A percentile compares a stretch with the other conserved stretches of the same genome.
These are phyloP conservation scores for carrot (Daucus carota) DNA, from an alignment of 129 eudicot genomes.

Conservation along the genomic window DNA sequence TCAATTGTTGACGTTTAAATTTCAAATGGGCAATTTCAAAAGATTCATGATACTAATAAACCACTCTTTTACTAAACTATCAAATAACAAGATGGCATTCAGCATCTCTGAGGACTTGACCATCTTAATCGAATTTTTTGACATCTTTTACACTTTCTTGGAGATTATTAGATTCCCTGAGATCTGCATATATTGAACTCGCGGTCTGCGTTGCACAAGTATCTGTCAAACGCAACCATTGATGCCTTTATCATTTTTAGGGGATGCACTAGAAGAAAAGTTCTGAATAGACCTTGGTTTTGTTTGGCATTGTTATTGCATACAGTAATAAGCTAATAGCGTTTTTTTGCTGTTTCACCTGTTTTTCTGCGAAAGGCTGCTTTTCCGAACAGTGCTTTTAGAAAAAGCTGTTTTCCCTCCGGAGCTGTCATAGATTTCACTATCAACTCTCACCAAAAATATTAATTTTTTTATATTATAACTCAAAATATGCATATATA, in stretches of 20 bases:
- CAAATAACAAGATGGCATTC: conserved; percentile 15
- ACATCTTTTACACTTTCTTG: conserved; percentile 20
- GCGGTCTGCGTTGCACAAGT: conserved; percentile 27
- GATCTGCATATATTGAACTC: conserved; percentile 22
- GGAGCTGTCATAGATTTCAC: too few species aligned
- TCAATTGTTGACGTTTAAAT: neutral
- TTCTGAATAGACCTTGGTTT: neutral
- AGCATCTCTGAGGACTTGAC: conserved; percentile 24
- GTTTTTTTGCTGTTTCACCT: too few species aligned
- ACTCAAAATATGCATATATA: too few species aligned
- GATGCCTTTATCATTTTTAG: conserved; percentile 14
- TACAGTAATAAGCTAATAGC: too few species aligned
- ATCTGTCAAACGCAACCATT: conserved; percentile 2
- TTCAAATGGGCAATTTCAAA: neutral
- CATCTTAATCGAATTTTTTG: conserved; percentile 15
- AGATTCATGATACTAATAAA: neutral
- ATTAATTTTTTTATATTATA: too few species aligned
- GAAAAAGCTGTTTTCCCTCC: too few species aligned
- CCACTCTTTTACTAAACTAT: conserved; percentile 20
- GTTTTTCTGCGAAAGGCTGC: too few species aligned
- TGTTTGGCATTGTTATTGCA: too few species aligned
- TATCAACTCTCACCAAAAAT: too few species aligned
- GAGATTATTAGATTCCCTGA: conserved; percentile 16
- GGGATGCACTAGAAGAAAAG: neutral
- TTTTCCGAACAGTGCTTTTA: too few species aligned